phyloP scores from a whole-genome alignment of 2,329 filamentous ascomycete species.

The Hypocreales sp. region DNA sequence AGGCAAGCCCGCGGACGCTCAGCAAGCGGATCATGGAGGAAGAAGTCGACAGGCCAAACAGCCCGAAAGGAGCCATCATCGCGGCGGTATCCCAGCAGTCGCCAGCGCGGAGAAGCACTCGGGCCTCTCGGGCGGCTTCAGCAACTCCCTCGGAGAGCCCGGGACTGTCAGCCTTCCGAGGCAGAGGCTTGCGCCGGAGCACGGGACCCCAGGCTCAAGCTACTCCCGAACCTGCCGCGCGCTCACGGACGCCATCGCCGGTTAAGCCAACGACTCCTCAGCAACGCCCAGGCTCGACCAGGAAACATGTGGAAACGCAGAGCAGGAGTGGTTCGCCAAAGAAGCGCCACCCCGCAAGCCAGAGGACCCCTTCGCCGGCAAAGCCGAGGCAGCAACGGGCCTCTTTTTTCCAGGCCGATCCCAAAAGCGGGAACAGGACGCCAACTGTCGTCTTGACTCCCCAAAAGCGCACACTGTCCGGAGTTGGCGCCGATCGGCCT shows the following conservation, averaged over 20 bases:
- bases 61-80: conserved; percentile 20
- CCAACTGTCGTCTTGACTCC: conserved; percentile 46
- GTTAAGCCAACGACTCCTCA: conserved; percentile 4
- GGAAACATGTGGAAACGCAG: background rate
- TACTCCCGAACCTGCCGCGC: conserved; percentile 3
- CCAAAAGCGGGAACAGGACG: conserved; percentile 37
- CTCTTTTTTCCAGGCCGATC: conserved; percentile 37
- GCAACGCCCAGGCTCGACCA: conserved; percentile 1
- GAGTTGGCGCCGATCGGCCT: conserved; percentile 51
- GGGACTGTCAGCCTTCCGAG: conserved; percentile 35
- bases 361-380: conserved; percentile 6
- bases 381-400: conserved; percentile 12
- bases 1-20: conserved; percentile 15
- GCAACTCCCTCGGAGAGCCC: conserved; percentile 34
- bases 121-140: too few relatives aligned
- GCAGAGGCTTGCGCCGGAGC: conserved; percentile 33
- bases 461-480: conserved; percentile 39
- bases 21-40: conserved; percentile 44
- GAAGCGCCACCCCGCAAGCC: conserved; percentile 2
- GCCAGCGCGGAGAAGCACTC: conserved; percentile 7
- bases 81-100: conserved; percentile 9
- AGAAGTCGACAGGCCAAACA: conserved; percentile 35
- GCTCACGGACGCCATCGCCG: conserved; percentile 5
- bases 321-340: conserved; percentile 3
- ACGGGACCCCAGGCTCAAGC: conserved; percentile 17